Base-by-base conservation (phyloP, 1,139 yeast genomes). In the Diutina siamensis region DNA sequence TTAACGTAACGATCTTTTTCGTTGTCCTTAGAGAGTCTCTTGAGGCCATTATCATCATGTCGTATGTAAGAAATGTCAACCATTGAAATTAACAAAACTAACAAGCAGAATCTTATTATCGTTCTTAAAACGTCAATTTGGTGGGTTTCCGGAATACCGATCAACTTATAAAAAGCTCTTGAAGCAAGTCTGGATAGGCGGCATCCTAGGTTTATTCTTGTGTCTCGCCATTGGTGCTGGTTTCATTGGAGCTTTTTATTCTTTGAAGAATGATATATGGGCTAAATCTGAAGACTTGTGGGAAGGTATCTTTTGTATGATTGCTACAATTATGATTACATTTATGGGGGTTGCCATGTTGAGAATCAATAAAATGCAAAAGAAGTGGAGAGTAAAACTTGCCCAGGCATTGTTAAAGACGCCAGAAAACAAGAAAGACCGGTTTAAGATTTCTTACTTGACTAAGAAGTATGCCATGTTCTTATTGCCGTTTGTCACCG, bases 321-420 rank as follows among this genome's bases (percentile, higher is more conserved):
- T 89, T 55, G 97, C 97, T 1, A 76, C 94, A 0, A 69, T 84
- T 21, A 76, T 89, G 60, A 89, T 89, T 51, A 79, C 96, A 2
- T 56, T 80, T 44, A 88, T 89, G 97, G 97, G 97, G 46, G 67
- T 89, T 54, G 94, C 95, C 57, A 84, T 89, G 83, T 74, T 89
- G 56, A 76, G 96, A 60, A 74, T 89, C 59, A 87, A 89, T 63
- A 89, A 88, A 67, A 75, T 89, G 80, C 81, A 85, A 63, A 92
- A 80, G 56, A 89, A 88, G 65, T 89, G 95, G 87, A 80, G 95
- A 68, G 72, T 86, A 53, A 89, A 89, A 67, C 74, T 89, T 57
- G 94, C 96, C 17, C 76, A 74, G 52, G 84, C 94, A 36, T 71
- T 83, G 49, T 62, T 78, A 46, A 72, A 74, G 51, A 60, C 32